Evolutionary conservation across 805 yeast species (phyloP).

Genomic region (Candida cerambycidarum): DNA sequence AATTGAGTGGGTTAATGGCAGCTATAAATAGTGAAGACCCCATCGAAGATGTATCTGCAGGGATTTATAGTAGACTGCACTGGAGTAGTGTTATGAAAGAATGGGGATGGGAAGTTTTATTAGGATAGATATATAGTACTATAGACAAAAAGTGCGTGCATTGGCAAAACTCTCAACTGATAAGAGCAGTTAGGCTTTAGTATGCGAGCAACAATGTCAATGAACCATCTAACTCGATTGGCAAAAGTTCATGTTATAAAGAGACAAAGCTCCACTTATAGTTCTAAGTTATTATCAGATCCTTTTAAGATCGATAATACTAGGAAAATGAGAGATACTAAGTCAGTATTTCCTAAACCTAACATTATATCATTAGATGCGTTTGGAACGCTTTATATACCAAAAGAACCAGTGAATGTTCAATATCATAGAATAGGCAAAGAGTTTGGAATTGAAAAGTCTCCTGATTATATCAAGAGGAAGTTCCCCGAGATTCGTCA

Average conservation of each 20-base stretch:
- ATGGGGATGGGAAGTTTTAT: slow-evolving; percentile 73
- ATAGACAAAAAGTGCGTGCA: background rate
- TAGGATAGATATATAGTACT: slow-evolving; percentile 38
- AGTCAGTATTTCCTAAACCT: slow-evolving; percentile 37
- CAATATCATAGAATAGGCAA: slow-evolving; percentile 53
- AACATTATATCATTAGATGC: slow-evolving; percentile 63
- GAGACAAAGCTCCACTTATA: background rate
- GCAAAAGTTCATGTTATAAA: too few species aligned
- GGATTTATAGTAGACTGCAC: slow-evolving; percentile 53
- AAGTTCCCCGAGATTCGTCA: slow-evolving; percentile 35
- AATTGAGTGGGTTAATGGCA: slow-evolving; percentile 42
- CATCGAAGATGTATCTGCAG: slow-evolving; percentile 33
- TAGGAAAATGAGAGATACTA: slow-evolving; percentile 26
- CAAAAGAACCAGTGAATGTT: slow-evolving; percentile 51
- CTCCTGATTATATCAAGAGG: slow-evolving; percentile 21
- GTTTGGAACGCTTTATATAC: slow-evolving; percentile 63
- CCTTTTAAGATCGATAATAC: slow-evolving; percentile 25
- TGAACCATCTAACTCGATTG: too few species aligned
- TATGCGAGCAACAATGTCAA: too few species aligned
- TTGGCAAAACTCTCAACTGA: background rate
- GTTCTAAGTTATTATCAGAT: slow-evolving; percentile 18
- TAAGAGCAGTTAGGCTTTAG: too few species aligned
- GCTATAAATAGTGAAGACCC: slow-evolving; percentile 33
- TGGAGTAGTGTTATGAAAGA: slow-evolving; percentile 73
- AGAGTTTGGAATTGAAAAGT: slow-evolving; percentile 42